A percentile compares a stretch with the other conserved stretches of the same genome.
Evolutionary conservation across 2,329 filamentous ascomycete species (phyloP).

Genomic region (Metarhizium brunneum): DNA sequence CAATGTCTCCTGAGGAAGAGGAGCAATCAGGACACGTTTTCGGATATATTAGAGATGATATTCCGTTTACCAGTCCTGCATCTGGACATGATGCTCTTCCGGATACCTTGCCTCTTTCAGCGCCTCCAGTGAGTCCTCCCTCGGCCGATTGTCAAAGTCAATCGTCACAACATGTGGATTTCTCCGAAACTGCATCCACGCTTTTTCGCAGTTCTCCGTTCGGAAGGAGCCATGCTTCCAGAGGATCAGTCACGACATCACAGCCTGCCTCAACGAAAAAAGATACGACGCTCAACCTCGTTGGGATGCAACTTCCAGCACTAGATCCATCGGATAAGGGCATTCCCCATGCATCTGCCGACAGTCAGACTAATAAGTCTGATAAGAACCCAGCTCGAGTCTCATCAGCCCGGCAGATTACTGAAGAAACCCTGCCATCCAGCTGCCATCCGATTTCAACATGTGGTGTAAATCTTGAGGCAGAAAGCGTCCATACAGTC

Average conservation of each 20-base stretch:
- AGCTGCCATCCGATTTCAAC: neutral
- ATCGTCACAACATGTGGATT: conserved; percentile 14
- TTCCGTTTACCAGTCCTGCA: conserved; percentile 19
- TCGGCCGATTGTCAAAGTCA: neutral
- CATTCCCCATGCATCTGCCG: neutral
- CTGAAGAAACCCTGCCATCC: neutral
- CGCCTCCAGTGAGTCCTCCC: conserved; percentile 1
- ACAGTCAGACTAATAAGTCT: too few species aligned
- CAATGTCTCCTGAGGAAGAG: conserved; percentile 9
- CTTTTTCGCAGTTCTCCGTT: conserved; percentile 21
- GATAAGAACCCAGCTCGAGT: neutral
- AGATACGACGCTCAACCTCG: neutral
- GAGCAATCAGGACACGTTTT: conserved; percentile 10
- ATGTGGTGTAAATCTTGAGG: neutral
- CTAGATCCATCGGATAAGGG: neutral
- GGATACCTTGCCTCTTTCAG: conserved; percentile 20
- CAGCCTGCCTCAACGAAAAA: neutral
- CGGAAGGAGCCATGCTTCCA: conserved; percentile 2
- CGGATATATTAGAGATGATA: conserved; percentile 15
- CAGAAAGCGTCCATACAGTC: neutral
- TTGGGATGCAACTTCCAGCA: neutral
- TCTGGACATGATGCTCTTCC: conserved; percentile 16
- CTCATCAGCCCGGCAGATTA: neutral
- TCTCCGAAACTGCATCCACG: conserved; percentile 28
- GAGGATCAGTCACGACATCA: conserved; percentile 4